Evolutionary conservation across 306 rosid genomes (phyloP).

Genomic region (Rubus parviflorus): DNA sequence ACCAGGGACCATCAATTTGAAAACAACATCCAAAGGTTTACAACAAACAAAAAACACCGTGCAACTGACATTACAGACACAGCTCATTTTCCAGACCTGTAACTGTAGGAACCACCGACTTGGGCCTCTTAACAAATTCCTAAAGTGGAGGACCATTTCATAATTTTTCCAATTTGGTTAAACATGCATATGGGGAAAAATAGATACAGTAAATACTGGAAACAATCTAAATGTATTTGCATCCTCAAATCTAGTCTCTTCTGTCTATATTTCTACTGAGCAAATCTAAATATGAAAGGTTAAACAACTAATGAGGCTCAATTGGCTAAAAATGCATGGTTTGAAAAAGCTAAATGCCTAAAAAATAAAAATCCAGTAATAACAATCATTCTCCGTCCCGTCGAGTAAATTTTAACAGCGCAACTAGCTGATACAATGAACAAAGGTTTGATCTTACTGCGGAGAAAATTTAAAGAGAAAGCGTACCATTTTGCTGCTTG

Average conservation of each 20-base stretch:
- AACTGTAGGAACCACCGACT: neutral
- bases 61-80: neutral
- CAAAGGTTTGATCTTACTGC: neutral
- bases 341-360: too few relatives aligned
- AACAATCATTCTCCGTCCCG: neutral
- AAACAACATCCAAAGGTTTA: neutral
- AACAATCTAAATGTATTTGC: neutral
- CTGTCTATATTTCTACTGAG: neutral
- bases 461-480: neutral
- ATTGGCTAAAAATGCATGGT: too few relatives aligned
- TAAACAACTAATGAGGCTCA: too few relatives aligned
- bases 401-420: neutral
- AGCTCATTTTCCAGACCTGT: too few relatives aligned
- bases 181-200: neutral
- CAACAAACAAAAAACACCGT: neutral
- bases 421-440: neutral
- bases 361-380: neutral
- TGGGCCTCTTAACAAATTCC: neutral
- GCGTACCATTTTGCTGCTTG: slow-evolving; percentile 12
- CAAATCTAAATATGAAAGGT: neutral
- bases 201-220: neutral
- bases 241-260: neutral
- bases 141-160: neutral
- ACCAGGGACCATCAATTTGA: neutral
- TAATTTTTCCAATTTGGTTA: neutral